phyloP scores from a whole-genome alignment of 2,329 filamentous ascomycete species.

The Ophiostoma triangulosporum region DNA sequence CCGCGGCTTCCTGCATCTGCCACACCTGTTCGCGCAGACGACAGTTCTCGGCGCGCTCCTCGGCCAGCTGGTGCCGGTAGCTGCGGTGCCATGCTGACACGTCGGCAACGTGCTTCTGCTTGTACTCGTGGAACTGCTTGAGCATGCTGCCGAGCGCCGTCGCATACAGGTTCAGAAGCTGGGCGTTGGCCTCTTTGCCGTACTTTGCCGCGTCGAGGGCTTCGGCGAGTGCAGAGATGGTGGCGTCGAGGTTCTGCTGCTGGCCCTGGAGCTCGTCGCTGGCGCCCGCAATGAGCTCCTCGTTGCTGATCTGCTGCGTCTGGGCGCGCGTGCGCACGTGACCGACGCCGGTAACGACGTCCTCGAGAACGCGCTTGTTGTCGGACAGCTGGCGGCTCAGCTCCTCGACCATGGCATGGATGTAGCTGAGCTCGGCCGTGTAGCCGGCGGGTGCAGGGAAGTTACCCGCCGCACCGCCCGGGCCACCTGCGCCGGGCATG shows the following conservation, averaged over 20 bases:
- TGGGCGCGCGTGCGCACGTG: conserved; percentile 44
- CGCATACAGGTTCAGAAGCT: conserved; percentile 44
- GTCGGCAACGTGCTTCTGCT: conserved; percentile 47
- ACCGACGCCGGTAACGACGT: conserved; percentile 50
- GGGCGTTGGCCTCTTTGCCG: conserved; percentile 46
- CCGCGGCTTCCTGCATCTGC: conserved; percentile 50
- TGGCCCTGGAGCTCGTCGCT: conserved; percentile 41
- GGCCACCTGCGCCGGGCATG: not conserved
- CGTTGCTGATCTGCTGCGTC: conserved; percentile 38
- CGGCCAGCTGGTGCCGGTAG: conserved; percentile 51
- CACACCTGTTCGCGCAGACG: conserved; percentile 51
- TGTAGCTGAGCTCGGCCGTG: conserved; percentile 54
- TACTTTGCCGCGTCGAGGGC: conserved; percentile 48
- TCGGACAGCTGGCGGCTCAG: conserved; percentile 49
- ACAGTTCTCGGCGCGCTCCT: conserved; percentile 50
- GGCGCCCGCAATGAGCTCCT: conserved; percentile 42
- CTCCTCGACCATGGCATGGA: conserved; percentile 55
- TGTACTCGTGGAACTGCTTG: conserved; percentile 52
- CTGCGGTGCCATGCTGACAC: conserved; percentile 51
- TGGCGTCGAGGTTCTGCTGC: conserved; percentile 36
- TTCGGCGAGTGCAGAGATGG: conserved; percentile 47
- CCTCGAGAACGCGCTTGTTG: conserved; percentile 46
- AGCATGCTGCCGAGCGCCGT: conserved; percentile 43
- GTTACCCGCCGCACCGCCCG: conserved; percentile 28
- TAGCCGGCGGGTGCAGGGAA: conserved; percentile 52